These are phyloP conservation scores for Wickerhamiella vanderwaltii DNA, from an alignment of 805 yeast species.

Conservation along the genomic window DNA sequence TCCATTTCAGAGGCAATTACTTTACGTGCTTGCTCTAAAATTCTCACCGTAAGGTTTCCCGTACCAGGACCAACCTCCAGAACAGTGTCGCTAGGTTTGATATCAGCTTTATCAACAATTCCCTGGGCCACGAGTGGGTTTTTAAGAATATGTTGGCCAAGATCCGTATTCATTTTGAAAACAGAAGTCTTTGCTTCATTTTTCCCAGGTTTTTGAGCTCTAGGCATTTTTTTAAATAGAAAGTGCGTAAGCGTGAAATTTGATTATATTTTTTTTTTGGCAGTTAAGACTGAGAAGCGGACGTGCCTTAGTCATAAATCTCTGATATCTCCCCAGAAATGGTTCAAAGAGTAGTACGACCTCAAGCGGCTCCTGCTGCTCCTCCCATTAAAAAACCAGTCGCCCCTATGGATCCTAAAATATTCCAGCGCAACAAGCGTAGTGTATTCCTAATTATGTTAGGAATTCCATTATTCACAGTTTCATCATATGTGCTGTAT, in stretches of 20 bases:
- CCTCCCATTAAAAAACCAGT: not conserved
- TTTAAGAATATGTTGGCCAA: constrained; percentile 94
- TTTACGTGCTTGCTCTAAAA: constrained; percentile 80
- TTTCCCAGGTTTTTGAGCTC: constrained; percentile 20
- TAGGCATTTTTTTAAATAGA: constrained; percentile 22
- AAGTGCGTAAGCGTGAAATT: not conserved
- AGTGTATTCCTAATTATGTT: constrained; percentile 25
- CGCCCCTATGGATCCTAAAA: constrained; percentile 3
- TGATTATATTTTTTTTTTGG: constrained; percentile 2
- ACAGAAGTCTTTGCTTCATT: constrained; percentile 35
- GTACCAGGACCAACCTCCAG: constrained; percentile 99
- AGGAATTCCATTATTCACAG: constrained; percentile 24
- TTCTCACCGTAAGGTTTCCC: constrained; percentile 89
- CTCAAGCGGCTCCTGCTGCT: constrained; percentile 5
- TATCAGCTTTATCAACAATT: constrained; percentile 90
- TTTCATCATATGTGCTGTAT: constrained; percentile 24
- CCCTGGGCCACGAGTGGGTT: constrained; percentile 97
- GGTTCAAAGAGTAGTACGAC: constrained; percentile 4
- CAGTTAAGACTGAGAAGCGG: not conserved
- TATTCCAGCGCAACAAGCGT: constrained; percentile 14
- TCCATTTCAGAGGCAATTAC: constrained; percentile 98
- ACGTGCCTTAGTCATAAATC: not conserved
- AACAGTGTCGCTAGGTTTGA: constrained; percentile 84
- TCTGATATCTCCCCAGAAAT: too few relatives aligned
- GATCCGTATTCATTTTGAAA: constrained; percentile 90